Conservation (phyloP, 805 yeast species). For the Suhomyces faveliae region DNA sequence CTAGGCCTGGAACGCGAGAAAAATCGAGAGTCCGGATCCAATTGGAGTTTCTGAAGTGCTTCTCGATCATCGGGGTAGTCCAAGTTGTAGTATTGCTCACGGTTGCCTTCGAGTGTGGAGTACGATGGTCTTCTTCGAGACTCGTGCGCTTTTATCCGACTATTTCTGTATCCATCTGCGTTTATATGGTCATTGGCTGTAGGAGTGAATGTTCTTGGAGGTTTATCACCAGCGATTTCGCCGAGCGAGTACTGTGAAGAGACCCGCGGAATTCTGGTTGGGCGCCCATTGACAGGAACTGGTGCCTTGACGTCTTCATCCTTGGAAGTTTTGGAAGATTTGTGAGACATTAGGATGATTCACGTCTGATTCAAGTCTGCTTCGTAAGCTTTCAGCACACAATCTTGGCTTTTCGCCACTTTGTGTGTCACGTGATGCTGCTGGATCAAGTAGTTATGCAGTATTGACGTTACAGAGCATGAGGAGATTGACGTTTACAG, state of each 20-base stretch:
- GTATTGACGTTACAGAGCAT: neutral
- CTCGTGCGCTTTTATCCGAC: neutral
- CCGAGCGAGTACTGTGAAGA: slow-evolving; percentile 5
- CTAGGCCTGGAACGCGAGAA: slow-evolving; percentile 40
- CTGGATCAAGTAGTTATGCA: neutral
- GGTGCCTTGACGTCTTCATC: slow-evolving; percentile 14
- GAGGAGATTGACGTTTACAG: no score
- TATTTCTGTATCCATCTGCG: neutral
- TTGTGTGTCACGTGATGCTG: neutral
- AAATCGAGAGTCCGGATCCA: slow-evolving; percentile 38
- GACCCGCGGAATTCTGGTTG: slow-evolving; percentile 6
- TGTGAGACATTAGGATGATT: neutral
- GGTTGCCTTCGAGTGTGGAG: slow-evolving; percentile 15
- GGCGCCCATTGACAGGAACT: slow-evolving; percentile 15
- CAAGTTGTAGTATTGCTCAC: slow-evolving; percentile 40
- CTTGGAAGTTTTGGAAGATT: neutral
- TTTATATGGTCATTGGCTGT: slow-evolving; percentile 17
- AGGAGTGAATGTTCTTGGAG: slow-evolving; percentile 27
- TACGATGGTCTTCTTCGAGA: slow-evolving; percentile 20
- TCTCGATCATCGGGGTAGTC: slow-evolving; percentile 50
- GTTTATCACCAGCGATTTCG: neutral
- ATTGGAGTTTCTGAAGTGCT: slow-evolving; percentile 23
- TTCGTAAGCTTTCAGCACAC: no score
- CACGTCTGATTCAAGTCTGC: no score
- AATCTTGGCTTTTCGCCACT: neutral